phyloP scores from a whole-genome alignment of 1,139 yeast species.

The Blastobotrys proliferans region DNA sequence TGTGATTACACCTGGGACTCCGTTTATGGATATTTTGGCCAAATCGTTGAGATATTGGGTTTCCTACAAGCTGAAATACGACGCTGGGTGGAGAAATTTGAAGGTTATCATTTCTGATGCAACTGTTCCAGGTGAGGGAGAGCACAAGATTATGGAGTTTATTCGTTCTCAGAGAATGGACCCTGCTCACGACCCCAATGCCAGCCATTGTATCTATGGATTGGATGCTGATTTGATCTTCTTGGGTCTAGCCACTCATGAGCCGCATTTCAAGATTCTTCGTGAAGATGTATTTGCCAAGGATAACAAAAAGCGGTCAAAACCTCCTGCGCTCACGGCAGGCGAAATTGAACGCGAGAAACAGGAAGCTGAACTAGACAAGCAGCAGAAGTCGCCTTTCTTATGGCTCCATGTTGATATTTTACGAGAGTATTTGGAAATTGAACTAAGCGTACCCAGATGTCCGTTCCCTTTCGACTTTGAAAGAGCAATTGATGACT shows the following conservation, averaged over 20 bases:
- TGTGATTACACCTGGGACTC: conserved; percentile 99
- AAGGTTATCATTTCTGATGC: conserved; percentile 89
- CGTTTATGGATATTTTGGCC: conserved; percentile 91
- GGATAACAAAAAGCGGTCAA: conserved; percentile 46
- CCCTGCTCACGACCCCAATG: conserved; percentile 72
- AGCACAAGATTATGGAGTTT: conserved; percentile 95
- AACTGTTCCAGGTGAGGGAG: conserved; percentile 99
- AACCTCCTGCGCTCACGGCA: conserved; percentile 22
- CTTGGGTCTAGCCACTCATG: conserved; percentile 95
- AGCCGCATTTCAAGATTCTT: conserved; percentile 89
- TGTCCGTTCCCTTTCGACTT: conserved; percentile 74
- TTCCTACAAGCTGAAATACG: conserved; percentile 83
- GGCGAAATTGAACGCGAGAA: conserved; percentile 40
- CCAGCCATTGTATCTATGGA: conserved; percentile 95
- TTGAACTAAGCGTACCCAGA: conserved; percentile 68
- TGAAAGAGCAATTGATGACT: conserved; percentile 96
- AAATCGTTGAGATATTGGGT: conserved; percentile 82
- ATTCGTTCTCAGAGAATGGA: conserved; percentile 78
- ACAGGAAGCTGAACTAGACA: conserved; percentile 51
- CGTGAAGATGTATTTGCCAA: conserved; percentile 95
- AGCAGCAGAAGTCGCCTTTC: conserved; percentile 76
- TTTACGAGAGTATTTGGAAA: conserved; percentile 79
- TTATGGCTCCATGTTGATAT: conserved; percentile 91
- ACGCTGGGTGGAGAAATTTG: conserved; percentile 85
- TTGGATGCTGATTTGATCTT: conserved; percentile 96